Evolutionary conservation across 2,329 filamentous ascomycete species (phyloP).

Genomic region (Pseudocercospora cruenta): DNA sequence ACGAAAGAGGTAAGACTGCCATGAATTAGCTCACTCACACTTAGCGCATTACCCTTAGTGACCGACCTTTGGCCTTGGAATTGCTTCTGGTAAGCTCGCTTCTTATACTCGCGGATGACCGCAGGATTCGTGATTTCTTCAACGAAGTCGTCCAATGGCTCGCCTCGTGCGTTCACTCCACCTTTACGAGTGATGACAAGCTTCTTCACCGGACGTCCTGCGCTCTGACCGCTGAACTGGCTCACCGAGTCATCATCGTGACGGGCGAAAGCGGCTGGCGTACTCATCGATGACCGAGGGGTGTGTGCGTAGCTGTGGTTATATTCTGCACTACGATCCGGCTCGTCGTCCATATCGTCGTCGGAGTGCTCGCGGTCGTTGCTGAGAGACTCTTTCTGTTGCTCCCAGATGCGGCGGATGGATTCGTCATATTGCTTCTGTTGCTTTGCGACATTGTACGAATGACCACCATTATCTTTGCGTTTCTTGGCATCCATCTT

Average conservation of each 20-base stretch:
- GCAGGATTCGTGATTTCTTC: slow-evolving; percentile 63
- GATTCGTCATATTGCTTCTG: slow-evolving; percentile 89
- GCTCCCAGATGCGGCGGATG: slow-evolving; percentile 89
- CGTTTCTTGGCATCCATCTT: slow-evolving; percentile 77
- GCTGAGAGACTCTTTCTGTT: slow-evolving; percentile 77
- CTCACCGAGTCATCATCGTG: slow-evolving; percentile 76
- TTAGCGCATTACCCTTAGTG: neutral
- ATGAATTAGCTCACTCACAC: slow-evolving; percentile 3
- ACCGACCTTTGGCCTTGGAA: slow-evolving; percentile 70
- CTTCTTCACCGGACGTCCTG: slow-evolving; percentile 59
- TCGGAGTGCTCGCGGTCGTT: slow-evolving; percentile 77
- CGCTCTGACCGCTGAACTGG: slow-evolving; percentile 53
- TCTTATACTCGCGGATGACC: slow-evolving; percentile 87
- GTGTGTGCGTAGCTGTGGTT: slow-evolving; percentile 55
- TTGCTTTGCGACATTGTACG: slow-evolving; percentile 95
- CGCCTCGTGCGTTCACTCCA: slow-evolving; percentile 64
- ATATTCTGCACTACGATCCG: slow-evolving; percentile 50
- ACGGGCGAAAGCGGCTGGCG: slow-evolving; percentile 57
- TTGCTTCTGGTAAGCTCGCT: slow-evolving; percentile 71
- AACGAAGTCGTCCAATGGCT: slow-evolving; percentile 42
- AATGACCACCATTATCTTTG: slow-evolving; percentile 78
- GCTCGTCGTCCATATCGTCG: slow-evolving; percentile 65
- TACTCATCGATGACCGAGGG: slow-evolving; percentile 68
- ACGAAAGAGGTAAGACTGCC: slow-evolving; percentile 44
- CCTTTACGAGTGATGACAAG: slow-evolving; percentile 73